Evolutionary conservation across 2,329 filamentous ascomycete genomes (phyloP), one percentile per base, ranked within the genome.

Genomic region (Ophiocordyceps sinensis): DNA sequence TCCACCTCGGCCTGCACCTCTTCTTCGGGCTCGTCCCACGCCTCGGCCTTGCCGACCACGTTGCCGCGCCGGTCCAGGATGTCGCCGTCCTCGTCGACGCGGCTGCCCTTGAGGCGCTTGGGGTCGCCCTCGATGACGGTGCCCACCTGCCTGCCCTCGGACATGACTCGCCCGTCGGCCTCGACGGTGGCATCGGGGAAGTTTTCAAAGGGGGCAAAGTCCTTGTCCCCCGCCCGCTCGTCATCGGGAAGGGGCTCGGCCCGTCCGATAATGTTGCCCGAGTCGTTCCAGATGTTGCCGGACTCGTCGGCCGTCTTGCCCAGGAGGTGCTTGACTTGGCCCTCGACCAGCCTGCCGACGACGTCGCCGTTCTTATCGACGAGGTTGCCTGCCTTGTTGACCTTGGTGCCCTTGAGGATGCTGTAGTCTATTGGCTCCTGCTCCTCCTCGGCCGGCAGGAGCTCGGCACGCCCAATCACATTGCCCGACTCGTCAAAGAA

Each of bases 401-500:
- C 70, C 46, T 67, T 73, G 56, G 65, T 65, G 43, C 65, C 67
- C 44, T 71, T 67, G 29, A 78, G 65, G 15, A 65, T 50, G 1
- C 67, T 68, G 42, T 66, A 67, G 49, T 75, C 71, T 11, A 65
- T 17, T 7, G n/a, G 32, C 32, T 35, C 2, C 32, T 35, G n/a
- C 23, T 26, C 23, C 28, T 50, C 73, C n/a, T 57, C 57, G 4
- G 70, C 62, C 3, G 79, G 71, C 1, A 59, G 45, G 12, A 79
- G 71, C 59, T 85, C 79, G 36, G 71, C 76, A 41, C 72, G 71
- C 28, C 81, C 82, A 39, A 85, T 71, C 31, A 81, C 65, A 55
- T 83, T 74, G 44, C 81, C 82, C 7, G 67, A 66, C 45, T 84
- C 79, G 52, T 78, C 78, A 74, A 77, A 84, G 61, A 85, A 79